Evolutionary conservation across 768 basidiomycete genomes (phyloP).

Genomic region (Tricholoma furcatifolium): DNA sequence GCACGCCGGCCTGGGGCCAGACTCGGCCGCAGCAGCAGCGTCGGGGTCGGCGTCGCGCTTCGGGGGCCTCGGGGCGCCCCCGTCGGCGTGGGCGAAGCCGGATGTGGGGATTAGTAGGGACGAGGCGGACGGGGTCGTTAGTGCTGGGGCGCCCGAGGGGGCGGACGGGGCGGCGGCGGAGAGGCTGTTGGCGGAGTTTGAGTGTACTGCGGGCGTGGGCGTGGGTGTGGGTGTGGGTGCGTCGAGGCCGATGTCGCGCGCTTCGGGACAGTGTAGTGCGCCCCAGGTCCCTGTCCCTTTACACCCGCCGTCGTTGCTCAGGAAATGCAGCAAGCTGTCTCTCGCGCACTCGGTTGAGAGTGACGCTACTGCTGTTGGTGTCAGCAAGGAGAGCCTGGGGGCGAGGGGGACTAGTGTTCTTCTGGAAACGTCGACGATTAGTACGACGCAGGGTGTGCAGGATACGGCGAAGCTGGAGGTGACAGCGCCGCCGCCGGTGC

Average conservation of each 20-base stretch:
- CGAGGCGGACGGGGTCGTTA: slow-evolving; percentile 50
- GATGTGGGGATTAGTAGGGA: slow-evolving; percentile 53
- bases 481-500: slow-evolving; percentile 23
- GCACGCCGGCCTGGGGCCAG: no score
- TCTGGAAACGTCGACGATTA: not conserved
- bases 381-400: not conserved
- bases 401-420: no score
- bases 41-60: slow-evolving; percentile 1
- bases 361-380: not conserved
- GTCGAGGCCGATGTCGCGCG: not conserved
- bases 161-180: slow-evolving; percentile 38
- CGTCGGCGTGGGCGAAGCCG: slow-evolving; percentile 54
- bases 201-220: slow-evolving; percentile 10
- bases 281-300: no score
- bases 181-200: slow-evolving; percentile 46
- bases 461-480: not conserved
- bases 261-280: not conserved
- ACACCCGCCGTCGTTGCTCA: no score
- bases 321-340: no score
- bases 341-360: not conserved
- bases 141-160: slow-evolving; percentile 27
- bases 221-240: slow-evolving; percentile 6
- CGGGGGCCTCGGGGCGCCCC: slow-evolving; percentile 25
- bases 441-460: not conserved
- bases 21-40: not conserved